Conservation (phyloP, 148 eudicot species). For the Amaranthus cruentus region DNA sequence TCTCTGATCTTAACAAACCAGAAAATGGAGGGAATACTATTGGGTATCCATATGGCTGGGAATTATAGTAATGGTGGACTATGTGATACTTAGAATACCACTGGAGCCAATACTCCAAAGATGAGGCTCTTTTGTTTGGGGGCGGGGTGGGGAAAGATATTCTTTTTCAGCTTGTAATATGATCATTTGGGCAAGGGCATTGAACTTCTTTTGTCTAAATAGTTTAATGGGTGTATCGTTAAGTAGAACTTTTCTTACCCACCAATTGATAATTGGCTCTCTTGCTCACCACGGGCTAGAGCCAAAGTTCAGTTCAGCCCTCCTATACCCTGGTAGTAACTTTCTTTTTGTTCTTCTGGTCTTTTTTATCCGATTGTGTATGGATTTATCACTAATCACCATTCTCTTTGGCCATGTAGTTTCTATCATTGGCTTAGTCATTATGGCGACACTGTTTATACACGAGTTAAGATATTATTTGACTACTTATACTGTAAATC, state of each 20-base stretch:
- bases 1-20: too few relatives aligned
- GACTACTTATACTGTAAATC: conserved; percentile 77
- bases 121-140: too few relatives aligned
- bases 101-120: too few relatives aligned
- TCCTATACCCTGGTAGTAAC: background rate
- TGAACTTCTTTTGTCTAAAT: background rate
- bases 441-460: conserved; percentile 82
- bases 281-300: conserved; percentile 4
- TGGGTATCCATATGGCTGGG: background rate
- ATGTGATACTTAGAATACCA: too few relatives aligned
- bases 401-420: conserved; percentile 38
- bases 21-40: background rate
- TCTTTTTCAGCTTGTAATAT: background rate
- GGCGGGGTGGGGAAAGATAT: too few relatives aligned
- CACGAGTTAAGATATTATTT: conserved; percentile 92
- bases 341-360: background rate
- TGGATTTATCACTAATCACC: background rate
- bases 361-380: background rate
- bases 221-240: background rate
- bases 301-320: background rate
- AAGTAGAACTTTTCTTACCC: background rate
- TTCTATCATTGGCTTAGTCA: conserved; percentile 80
- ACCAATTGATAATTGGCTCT: background rate
- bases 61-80: background rate
- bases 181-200: background rate